Percentiles rank a stretch among this genome's conserved stretches.
phyloP scores from a whole-genome alignment of 176 grass and related monocot genomes.

The Oryza officinalis region DNA sequence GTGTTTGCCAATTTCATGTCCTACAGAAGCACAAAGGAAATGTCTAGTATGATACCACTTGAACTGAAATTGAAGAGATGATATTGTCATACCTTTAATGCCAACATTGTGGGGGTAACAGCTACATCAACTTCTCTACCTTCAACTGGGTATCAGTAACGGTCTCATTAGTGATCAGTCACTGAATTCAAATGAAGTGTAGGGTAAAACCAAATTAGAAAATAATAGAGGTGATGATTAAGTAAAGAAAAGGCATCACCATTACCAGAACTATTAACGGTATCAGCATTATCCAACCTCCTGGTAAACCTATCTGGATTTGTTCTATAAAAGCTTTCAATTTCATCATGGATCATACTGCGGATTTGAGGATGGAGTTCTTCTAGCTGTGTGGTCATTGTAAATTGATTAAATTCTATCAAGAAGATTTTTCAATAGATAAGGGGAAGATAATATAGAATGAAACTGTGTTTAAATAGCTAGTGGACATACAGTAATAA shows the following conservation, averaged over 20 bases:
- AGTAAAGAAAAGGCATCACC: conserved; percentile 12
- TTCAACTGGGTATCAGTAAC: conserved; percentile 10
- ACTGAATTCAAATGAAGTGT: conserved; percentile 1
- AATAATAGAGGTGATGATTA: neutral
- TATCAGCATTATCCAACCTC: conserved; percentile 21
- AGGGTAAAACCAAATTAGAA: neutral
- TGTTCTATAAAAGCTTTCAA: conserved; percentile 34
- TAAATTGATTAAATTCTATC: conserved; percentile 6
- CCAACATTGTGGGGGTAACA: neutral
- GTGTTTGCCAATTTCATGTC: conserved; percentile 52
- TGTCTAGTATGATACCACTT: conserved; percentile 3
- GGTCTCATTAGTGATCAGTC: conserved; percentile 20
- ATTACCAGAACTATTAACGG: conserved; percentile 33
- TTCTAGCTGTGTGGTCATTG: conserved; percentile 43
- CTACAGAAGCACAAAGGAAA: conserved; percentile 32
- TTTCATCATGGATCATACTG: conserved; percentile 44
- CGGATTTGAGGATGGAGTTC: conserved; percentile 42
- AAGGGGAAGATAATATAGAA: neutral
- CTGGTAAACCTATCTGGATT: neutral
- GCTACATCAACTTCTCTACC: conserved; percentile 44
- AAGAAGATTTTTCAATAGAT: neutral
- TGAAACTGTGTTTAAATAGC: neutral
- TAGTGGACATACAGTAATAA: neutral
- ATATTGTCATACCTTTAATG: conserved; percentile 43
- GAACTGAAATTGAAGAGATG: conserved; percentile 4